Conservation (phyloP, 306 rosid genomes). For the Delonix regia region DNA sequence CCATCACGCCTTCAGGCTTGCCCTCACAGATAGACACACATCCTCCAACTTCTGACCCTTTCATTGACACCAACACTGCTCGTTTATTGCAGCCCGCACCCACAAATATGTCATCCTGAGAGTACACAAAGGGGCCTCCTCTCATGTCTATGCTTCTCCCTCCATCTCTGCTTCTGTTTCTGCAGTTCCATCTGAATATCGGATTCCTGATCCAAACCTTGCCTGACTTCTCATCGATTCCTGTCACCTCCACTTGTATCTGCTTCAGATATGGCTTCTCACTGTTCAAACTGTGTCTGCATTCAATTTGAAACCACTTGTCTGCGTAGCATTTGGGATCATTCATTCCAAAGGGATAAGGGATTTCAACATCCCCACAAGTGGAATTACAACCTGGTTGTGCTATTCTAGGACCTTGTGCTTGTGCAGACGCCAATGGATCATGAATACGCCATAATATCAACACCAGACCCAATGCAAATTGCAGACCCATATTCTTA, state of each 20-base stretch:
- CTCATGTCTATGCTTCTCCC: not conserved
- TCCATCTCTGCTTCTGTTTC: not conserved
- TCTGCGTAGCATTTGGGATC: constrained; percentile 28
- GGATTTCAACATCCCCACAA: constrained; percentile 37
- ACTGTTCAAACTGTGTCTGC: constrained; percentile 22
- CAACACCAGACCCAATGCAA: not conserved
- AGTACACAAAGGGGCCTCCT: constrained; percentile 38
- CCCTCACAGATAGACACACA: not conserved
- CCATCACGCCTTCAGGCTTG: not conserved
- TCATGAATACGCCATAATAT: not conserved
- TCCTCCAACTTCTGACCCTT: not conserved
- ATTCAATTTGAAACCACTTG: constrained; percentile 46
- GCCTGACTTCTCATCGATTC: not conserved
- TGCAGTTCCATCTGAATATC: constrained; percentile 21
- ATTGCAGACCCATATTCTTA: not conserved
- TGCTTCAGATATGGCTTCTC: constrained; percentile 29
- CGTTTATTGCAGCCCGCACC: not conserved
- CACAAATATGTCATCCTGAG: constrained; percentile 10
- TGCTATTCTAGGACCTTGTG: not conserved
- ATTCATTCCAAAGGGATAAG: constrained; percentile 55
- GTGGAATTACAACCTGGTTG: constrained; percentile 21
- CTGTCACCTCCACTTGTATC: constrained; percentile 13
- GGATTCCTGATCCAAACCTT: constrained; percentile 28
- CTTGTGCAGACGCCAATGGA: not conserved
- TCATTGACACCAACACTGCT: not conserved